Evolutionary conservation across 306 rosid species (phyloP).

Genomic region (Cucurbita moschata): DNA sequence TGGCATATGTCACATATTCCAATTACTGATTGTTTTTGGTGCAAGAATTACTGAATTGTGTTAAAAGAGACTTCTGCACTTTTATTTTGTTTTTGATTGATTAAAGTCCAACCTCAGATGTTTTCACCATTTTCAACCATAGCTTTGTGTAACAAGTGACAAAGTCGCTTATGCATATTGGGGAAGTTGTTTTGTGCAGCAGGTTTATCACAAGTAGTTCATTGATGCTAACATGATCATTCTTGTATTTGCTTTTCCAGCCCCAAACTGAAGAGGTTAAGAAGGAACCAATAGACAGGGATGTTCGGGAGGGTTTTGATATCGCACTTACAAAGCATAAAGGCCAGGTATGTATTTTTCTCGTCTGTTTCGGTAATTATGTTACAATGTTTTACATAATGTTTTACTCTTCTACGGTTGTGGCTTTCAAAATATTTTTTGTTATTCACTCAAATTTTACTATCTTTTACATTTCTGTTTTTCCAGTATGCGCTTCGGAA

Average conservation of each 20-base stretch:
- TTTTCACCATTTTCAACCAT: background rate
- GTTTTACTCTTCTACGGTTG: background rate
- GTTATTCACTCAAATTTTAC: background rate
- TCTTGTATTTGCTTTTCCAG: slow-evolving; percentile 31
- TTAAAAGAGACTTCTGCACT: background rate
- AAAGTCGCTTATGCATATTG: background rate
- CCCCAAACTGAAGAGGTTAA: slow-evolving; percentile 73
- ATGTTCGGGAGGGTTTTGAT: slow-evolving; percentile 77
- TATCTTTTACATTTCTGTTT: background rate
- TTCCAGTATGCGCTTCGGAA: slow-evolving; percentile 85
- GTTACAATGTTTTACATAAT: background rate
- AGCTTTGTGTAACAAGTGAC: background rate
- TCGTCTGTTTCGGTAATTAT: background rate
- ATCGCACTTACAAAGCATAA: slow-evolving; percentile 72
- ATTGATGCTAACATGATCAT: background rate
- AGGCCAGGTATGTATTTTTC: slow-evolving; percentile 42
- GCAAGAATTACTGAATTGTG: background rate
- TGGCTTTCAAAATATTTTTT: background rate
- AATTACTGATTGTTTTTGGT: background rate
- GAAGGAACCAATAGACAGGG: slow-evolving; percentile 74
- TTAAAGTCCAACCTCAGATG: background rate
- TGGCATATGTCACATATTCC: background rate
- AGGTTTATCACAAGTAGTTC: background rate
- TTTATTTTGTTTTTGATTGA: background rate
- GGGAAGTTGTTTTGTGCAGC: background rate